Evolutionary conservation across 306 rosid genomes (phyloP), one percentile per base, ranked within the genome.

Genomic region (Nissolia schottii): DNA sequence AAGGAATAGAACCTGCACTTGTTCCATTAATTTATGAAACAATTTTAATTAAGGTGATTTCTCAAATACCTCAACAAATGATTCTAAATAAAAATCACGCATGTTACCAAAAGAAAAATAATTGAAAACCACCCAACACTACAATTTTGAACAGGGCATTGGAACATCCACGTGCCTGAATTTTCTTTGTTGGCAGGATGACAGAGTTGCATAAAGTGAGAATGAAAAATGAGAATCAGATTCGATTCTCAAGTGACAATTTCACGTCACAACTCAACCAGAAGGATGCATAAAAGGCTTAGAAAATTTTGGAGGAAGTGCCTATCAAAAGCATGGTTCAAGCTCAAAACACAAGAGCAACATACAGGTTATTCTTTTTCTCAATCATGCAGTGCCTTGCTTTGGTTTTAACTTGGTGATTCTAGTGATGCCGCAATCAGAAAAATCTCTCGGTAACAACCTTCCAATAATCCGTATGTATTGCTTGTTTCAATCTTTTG

Each of bases 401-500:
- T 74, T 62, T 82, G 53, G 29, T 22, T 16, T 38, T 64, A 41
- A 25, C 51, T 56, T 53, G 16, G 16, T 35, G n/a, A 45, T 60
- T 70, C 64, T 23, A 73, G 72, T 59, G 50, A 83, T 80, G 88
- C 79, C 56, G 32, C 81, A 80, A 29, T 56, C 58, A 45, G 83
- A 81, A 58, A 64, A 70, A 66, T 35, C 69, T 19, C 77, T 77
- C 3, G 80, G 78, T 81, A 78, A 82, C 74, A 60, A 72, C 70
- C 81, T 83, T 71, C 75, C 77, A 29, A 79, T 49, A 41, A 79
- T 87, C 32, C 70, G 92, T 89, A 85, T 61, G 90, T 80, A 55
- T 25, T 55, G 63, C 74, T 67, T 27, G 25, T 72, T 71, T 82
- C 20, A 7, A n/a, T 66, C 65, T 64, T 54, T 54, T 24, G 24